A percentile compares a stretch with the other conserved stretches of the same genome.
phyloP scores from a whole-genome alignment of 129 eudicot species.

The Flaveria ramosissima region DNA sequence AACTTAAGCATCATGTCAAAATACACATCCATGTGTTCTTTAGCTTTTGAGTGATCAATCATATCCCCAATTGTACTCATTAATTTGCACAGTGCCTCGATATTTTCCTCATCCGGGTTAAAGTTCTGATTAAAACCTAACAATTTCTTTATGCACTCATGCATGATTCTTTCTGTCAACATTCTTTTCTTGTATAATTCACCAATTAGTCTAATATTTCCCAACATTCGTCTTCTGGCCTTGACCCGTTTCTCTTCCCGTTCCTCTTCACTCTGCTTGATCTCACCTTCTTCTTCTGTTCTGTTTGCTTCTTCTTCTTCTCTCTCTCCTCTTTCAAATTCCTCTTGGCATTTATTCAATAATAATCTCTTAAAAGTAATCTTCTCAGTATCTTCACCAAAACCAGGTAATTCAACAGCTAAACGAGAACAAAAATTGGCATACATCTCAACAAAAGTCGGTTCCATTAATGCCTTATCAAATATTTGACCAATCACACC shows the following conservation, averaged over 20 bases:
- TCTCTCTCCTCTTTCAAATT: constrained; percentile 87
- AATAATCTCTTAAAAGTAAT: constrained; percentile 82
- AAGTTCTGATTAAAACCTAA: constrained; percentile 52
- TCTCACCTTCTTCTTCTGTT: constrained; percentile 78
- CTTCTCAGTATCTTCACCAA: constrained; percentile 66
- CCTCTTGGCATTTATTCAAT: constrained; percentile 88
- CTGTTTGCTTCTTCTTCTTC: constrained; percentile 85
- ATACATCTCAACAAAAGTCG: constrained; percentile 95
- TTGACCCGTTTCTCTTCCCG: constrained; percentile 78
- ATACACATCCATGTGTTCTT: constrained; percentile 71
- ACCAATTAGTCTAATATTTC: constrained; percentile 90
- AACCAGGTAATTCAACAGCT: constrained; percentile 76
- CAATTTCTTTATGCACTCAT: constrained; percentile 71
- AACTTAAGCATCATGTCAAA: constrained; percentile 63
- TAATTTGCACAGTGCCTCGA: constrained; percentile 41
- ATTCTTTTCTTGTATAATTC: constrained; percentile 86
- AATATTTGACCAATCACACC: constrained; percentile 81
- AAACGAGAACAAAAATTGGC: constrained; percentile 79
- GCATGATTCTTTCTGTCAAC: constrained; percentile 97
- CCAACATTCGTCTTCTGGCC: constrained; percentile 84
- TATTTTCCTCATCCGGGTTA: constrained; percentile 55
- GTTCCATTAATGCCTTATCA: constrained; percentile 91
- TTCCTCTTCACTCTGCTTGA: constrained; percentile 59
- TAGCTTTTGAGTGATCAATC: constrained; percentile 88
- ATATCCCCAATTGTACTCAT: constrained; percentile 89